A percentile compares a stretch with the other conserved stretches of the same genome.
Evolutionary conservation across 2,329 filamentous ascomycete genomes (phyloP).

Genomic region (Diplodia seriata): DNA sequence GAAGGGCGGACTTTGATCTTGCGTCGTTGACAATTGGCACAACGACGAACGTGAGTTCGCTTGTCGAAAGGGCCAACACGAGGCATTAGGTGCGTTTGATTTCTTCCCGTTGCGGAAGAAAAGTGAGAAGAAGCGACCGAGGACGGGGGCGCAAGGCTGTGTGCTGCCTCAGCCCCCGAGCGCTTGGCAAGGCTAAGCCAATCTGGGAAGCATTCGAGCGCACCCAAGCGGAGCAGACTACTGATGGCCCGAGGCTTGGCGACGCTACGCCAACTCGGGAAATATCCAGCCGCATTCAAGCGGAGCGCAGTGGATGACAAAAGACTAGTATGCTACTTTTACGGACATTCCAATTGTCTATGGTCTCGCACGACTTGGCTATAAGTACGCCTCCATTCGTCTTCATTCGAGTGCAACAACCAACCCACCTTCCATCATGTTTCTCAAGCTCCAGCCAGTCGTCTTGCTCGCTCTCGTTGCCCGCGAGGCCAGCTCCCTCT

Average conservation of each 20-base stretch:
- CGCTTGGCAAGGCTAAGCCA: conserved; percentile 1
- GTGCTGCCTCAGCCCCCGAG: not conserved
- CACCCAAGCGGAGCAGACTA: not conserved
- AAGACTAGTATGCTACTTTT: too few species aligned
- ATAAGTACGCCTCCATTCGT: not conserved
- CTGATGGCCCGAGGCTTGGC: not conserved
- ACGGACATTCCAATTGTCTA: too few species aligned
- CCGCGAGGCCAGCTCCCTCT: not conserved
- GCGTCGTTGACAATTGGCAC: conserved; percentile 15
- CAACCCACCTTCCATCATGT: not conserved
- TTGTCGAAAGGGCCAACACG: conserved; percentile 27
- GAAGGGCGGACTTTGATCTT: conserved; percentile 15
- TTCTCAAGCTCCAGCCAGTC: not conserved
- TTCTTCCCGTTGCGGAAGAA: not conserved
- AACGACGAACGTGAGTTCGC: conserved; percentile 13
- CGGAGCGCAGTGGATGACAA: too few species aligned
- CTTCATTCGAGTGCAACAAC: not conserved
- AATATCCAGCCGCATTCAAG: too few species aligned
- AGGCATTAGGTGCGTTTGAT: not conserved
- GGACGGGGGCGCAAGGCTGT: not conserved
- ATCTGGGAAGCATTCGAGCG: not conserved
- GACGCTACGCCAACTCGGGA: not conserved
- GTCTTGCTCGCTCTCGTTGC: not conserved
- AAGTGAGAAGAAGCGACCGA: not conserved
- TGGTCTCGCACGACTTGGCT: not conserved